These are phyloP conservation scores for Saccharomyces hybrid DNA, from an alignment of 1,139 yeast genomes.

Conservation along the genomic window DNA sequence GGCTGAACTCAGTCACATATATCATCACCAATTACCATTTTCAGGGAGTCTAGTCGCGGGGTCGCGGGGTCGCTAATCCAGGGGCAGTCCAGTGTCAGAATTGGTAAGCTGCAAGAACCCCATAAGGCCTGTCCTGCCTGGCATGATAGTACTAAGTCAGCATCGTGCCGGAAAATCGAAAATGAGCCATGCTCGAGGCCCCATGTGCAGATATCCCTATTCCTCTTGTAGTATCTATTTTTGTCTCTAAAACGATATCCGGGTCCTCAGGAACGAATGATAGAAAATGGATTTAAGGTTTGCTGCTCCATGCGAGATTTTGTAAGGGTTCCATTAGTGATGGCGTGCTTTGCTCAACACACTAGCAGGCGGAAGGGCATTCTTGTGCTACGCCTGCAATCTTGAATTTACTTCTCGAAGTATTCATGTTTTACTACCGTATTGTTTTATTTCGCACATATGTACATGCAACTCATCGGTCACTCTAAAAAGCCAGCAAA, in stretches of 20 bases:
- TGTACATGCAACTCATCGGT: background rate
- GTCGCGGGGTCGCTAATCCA: slow-evolving; percentile 1
- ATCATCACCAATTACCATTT: background rate
- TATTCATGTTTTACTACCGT: background rate
- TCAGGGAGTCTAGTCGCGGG: background rate
- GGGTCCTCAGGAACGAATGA: background rate
- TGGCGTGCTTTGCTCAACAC: background rate
- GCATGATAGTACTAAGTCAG: background rate
- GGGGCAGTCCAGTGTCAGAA: background rate
- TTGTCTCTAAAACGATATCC: background rate
- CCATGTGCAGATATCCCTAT: background rate
- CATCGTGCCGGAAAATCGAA: background rate
- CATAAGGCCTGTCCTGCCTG: background rate
- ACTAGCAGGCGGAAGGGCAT: background rate
- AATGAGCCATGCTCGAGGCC: background rate
- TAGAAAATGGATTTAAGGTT: background rate
- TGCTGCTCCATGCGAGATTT: background rate
- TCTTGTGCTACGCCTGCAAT: background rate
- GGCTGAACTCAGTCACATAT: background rate
- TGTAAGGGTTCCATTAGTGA: background rate
- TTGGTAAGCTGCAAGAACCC: background rate
- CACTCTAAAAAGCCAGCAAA: too few species aligned
- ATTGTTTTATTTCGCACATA: background rate
- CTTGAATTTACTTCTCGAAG: background rate
- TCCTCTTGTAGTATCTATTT: background rate